Base-by-base conservation (phyloP, 2,329 filamentous ascomycete species). In the Epichloe amarillans region DNA sequence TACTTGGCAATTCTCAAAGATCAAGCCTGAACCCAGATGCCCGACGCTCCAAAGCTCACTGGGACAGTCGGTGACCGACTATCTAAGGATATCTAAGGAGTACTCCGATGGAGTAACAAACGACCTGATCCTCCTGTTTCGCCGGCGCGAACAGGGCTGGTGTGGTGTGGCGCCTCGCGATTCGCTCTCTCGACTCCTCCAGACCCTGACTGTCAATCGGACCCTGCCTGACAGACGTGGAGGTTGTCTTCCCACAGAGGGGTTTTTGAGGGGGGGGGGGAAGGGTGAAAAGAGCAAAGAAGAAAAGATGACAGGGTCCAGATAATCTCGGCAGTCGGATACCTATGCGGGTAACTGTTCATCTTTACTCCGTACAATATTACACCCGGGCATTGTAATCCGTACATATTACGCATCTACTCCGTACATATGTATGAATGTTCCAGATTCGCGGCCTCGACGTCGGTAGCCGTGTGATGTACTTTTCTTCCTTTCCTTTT, bases 91-190 rank as follows among this genome's bases (percentile, higher is more conserved):
- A 35, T 10, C 2, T 26, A 26, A 6, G 23, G 23, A 26, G 1
- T 8, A 8, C 2, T 8, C 23, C 6, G 33, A 21, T 5, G 3
- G 19, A n/a, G 12, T 37, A 21, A 30, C 21, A 39, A 40, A 47
- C 7, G 38, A 36, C 46, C 26, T 21, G 21, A 38, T n/a, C 12
- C 15, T 36, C 21, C 12, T 26, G 19, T 35, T 39, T 35, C 12
- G 12, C 36, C n/a, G 36, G 36, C 36, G 36, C 12, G 12, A n/a
- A 38, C 36, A 38, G n/a, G 39, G 5, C 47, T 49, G 23, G n/a
- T 23, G 39, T 5, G 19, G 40, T 49, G 48, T 50, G 41, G 48
- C 48, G 48, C 42, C 19, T 35, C 21, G 36, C 48, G 17, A 50
- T 50, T 33, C 48, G 48, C 14, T 36, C 26, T 35, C 38, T 30